These are phyloP conservation scores for Acrodontium crateriforme DNA, from an alignment of 2,329 filamentous ascomycete genomes.

Conservation along the genomic window DNA sequence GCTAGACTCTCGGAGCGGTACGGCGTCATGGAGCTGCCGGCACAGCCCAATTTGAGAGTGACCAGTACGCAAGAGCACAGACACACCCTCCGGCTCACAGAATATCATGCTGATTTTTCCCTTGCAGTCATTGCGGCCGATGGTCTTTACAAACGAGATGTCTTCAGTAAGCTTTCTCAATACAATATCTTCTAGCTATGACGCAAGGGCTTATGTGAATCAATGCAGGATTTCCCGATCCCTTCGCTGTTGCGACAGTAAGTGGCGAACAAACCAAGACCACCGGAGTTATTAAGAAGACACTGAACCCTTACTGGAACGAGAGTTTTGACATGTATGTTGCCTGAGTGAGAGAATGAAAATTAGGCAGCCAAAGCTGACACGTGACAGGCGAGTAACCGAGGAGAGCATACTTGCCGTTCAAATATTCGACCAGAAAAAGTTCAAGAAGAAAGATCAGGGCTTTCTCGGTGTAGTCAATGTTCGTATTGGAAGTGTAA, in stretches of 20 bases:
- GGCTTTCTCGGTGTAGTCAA: slow-evolving; percentile 97
- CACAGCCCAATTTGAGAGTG: slow-evolving; percentile 71
- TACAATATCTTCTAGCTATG: too few relatives aligned
- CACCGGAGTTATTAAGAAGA: slow-evolving; percentile 94
- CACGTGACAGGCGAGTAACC: slow-evolving; percentile 57
- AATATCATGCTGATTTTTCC: slow-evolving; percentile 1
- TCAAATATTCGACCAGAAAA: slow-evolving; percentile 98
- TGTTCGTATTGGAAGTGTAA: slow-evolving; percentile 83
- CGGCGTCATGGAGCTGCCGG: slow-evolving; percentile 28
- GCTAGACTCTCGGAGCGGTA: slow-evolving; percentile 2
- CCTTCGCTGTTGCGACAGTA: slow-evolving; percentile 92
- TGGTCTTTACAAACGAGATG: slow-evolving; percentile 97
- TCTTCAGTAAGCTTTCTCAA: slow-evolving; percentile 94
- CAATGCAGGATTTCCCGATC: slow-evolving; percentile 76
- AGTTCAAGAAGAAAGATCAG: slow-evolving; percentile 99
- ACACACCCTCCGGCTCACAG: not conserved
- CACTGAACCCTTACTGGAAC: slow-evolving; percentile 99
- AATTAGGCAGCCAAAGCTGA: not conserved
- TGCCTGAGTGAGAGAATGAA: too few relatives aligned
- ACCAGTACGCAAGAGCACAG: slow-evolving; percentile 53
- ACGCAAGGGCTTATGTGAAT: too few relatives aligned
- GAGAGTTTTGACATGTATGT: slow-evolving; percentile 95
- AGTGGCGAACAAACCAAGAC: slow-evolving; percentile 97
- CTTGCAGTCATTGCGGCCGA: slow-evolving; percentile 87
- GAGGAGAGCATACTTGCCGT: slow-evolving; percentile 96